phyloP scores from a whole-genome alignment of 2,329 filamentous ascomycete species.

The Bisporella sp. region DNA sequence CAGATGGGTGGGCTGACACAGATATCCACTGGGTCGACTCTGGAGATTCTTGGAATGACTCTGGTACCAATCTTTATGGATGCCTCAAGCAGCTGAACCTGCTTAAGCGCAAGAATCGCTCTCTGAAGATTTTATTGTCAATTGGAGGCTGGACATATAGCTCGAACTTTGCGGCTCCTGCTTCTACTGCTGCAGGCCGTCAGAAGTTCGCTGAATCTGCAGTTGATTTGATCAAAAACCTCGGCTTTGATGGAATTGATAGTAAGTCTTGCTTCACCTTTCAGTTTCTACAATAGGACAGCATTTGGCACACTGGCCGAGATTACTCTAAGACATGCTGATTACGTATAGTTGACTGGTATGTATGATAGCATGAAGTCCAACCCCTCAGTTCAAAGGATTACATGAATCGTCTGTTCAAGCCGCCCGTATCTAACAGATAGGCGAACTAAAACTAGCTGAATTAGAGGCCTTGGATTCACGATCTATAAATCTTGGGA shows the following conservation, averaged over 20 bases:
- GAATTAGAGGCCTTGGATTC: no score
- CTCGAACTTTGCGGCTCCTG: slow-evolving; percentile 70
- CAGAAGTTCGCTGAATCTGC: slow-evolving; percentile 65
- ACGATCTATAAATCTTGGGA: no score
- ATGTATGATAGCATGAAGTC: no score
- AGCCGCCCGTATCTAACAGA: no score
- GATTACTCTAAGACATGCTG: no score
- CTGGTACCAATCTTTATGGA: slow-evolving; percentile 77
- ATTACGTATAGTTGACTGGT: no score
- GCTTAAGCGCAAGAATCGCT: slow-evolving; percentile 72
- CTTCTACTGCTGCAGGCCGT: slow-evolving; percentile 63
- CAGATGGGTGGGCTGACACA: slow-evolving; percentile 57
- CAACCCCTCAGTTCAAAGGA: no score
- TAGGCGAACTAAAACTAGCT: no score
- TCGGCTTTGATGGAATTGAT: slow-evolving; percentile 70
- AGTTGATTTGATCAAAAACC: slow-evolving; percentile 68
- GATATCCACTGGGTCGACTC: slow-evolving; percentile 44
- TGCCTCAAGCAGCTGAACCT: slow-evolving; percentile 84
- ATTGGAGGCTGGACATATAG: slow-evolving; percentile 94
- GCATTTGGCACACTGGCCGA: no score
- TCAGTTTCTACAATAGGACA: not conserved
- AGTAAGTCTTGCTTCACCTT: slow-evolving; percentile 16
- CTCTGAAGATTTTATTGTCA: slow-evolving; percentile 77
- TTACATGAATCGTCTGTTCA: no score
- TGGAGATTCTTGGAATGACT: slow-evolving; percentile 62